Percentiles rank a stretch among this genome's conserved stretches.
phyloP scores from a whole-genome alignment of 352 stramenopile species.

The Phytophthora pini region DNA sequence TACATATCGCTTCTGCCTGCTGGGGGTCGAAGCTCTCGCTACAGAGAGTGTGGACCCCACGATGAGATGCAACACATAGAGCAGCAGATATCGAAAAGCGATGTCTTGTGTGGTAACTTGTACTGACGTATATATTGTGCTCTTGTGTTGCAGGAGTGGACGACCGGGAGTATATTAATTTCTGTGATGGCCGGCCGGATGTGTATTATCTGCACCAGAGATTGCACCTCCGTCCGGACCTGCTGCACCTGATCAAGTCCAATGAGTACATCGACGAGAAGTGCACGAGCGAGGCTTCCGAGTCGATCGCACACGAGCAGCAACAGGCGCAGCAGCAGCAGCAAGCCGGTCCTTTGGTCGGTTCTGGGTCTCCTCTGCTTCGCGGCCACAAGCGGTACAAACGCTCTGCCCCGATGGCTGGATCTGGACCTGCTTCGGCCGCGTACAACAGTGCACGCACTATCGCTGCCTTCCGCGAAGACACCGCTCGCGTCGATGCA shows the following conservation, averaged over 20 bases:
- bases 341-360: constrained; percentile 36
- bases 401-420: constrained; percentile 42
- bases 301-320: constrained; percentile 48
- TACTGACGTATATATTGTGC: constrained; percentile 36
- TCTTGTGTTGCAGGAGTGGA: constrained; percentile 60
- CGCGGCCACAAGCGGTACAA: constrained; percentile 75
- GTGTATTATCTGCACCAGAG: constrained; percentile 86
- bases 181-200: constrained; percentile 73
- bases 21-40: constrained; percentile 22
- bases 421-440: constrained; percentile 15
- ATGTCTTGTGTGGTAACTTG: constrained; percentile 6
- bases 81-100: constrained; percentile 13
- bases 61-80: constrained; percentile 16
- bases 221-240: constrained; percentile 70
- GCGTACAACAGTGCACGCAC: constrained; percentile 36
- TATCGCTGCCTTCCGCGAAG: constrained; percentile 34
- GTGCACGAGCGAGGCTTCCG: constrained; percentile 62
- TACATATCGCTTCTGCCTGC: constrained; percentile 40
- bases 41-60: constrained; percentile 11
- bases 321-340: constrained; percentile 40
- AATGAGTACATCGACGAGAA: constrained; percentile 88
- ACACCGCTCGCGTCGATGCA: constrained; percentile 16
- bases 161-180: constrained; percentile 83
- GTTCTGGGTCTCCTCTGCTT: constrained; percentile 35
- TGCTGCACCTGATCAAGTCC: constrained; percentile 84